Base-by-base conservation (phyloP, 1,284 basidiomycete species). In the Cystobasidium pallidum region DNA sequence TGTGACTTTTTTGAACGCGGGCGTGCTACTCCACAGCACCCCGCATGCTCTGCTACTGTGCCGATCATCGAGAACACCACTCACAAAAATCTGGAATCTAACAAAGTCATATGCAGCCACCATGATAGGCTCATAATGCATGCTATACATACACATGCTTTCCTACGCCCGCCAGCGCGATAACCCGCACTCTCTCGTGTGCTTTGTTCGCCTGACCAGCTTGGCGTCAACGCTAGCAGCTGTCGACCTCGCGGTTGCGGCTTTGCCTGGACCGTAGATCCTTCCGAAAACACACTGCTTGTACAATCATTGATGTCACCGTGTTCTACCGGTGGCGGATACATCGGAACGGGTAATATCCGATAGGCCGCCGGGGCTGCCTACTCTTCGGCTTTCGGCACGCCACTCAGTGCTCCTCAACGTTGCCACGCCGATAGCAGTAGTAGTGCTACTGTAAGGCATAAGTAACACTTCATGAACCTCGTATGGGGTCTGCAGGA, bases 181-280 rank as follows among this genome's bases (percentile, higher is more conserved):
- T 45, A 17, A 45, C 7, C 4, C n/a, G 15, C 11, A 19, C 15
- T 11, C 19, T 45, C 39, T 8, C 15, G 39, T 41, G 39, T n/a
- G 15, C 39, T 8, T 41, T 41, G 4, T 17, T 45, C 3, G 43
- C 43, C 8, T 45, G 43, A 15, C 15, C 43, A 45, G 43, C 15
- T 45, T 8, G 26, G 15, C n/a, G 21, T 26, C 24, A 26, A 32
- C 51, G 51, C 51, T 54, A 54, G 26, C 24, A 54, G 51, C 51
- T 54, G 51, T 54, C 51, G 51, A 54, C 51, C 51, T 54, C 51
- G 51, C 51, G 51, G 51, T 45, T 45, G 36, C 6, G 19, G 6
- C 43, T 45, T 45, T 45, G 43, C 43, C 43, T 45, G 3, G 7
- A 19, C 3, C 13, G 13, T 39, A 39, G n/a, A 45, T 45, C 7